Evolutionary conservation across 495 filamentous ascomycete genomes (phyloP), one percentile per base, ranked within the genome.

Genomic region (Melanomma pulvis-pyrius): DNA sequence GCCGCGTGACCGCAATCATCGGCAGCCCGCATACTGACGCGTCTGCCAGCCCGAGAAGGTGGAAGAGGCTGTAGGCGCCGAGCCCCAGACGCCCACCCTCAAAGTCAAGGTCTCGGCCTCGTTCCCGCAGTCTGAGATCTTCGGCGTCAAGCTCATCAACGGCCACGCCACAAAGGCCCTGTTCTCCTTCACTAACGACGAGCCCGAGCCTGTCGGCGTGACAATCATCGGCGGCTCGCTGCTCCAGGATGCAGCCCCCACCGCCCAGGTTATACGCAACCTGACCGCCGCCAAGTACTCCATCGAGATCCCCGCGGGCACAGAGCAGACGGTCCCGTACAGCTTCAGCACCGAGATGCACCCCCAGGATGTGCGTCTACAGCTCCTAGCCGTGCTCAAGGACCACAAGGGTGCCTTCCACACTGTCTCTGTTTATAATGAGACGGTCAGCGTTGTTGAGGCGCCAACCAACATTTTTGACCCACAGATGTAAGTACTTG

Each of bases 81-180:
- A 51, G 41, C 51, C 63, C 7, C 63, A 71, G 29, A 77, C 82
- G 19, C 80, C 84, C 61, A 82, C 84, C 64, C 82, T 97, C 59
- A 87, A 90, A 67, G 87, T 96, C 74, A 83, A 87, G 21, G 83
- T 94, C 69, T 81, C 83, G 63, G 87, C 92, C 50, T 85, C 85
- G 59, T 98, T 97, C 84, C 91, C 92, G 47, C 83, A 90, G 32
- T 86, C 90, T 74, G 91, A 94, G 80, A 88, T 96, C 80, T 96
- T 96, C 70, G 94, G 94, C 68, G 86, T 98, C 68, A 97, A 96
- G 84, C 86, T 97, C 59, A 85, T 98, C 80, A 98, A 98, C 75
- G 91, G 92, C 73, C 86, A 88, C 65, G 84, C 92, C n/a, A 97
- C 92, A 55, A 84, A 87, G 75, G 88, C 93, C 6, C 80, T 96